Evolutionary conservation across 805 yeast species (phyloP).

Genomic region (Isabelozyma pseudorhagii): DNA sequence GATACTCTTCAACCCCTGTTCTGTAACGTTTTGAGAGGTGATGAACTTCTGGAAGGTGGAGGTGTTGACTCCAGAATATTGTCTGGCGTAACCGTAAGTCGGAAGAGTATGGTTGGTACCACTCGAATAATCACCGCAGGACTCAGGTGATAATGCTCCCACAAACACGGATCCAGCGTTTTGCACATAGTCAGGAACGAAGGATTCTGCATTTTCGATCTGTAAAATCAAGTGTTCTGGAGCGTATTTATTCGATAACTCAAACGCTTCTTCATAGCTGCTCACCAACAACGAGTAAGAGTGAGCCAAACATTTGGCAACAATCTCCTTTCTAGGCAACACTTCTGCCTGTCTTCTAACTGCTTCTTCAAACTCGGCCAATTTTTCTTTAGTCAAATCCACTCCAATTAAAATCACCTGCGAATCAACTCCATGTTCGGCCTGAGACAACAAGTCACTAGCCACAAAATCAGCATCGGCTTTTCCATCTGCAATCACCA

Average conservation of each 20-base stretch:
- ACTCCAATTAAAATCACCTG: conserved; percentile 93
- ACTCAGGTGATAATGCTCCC: conserved; percentile 94
- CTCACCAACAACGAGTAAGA: conserved; percentile 75
- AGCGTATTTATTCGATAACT: conserved; percentile 86
- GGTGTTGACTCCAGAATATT: conserved; percentile 96
- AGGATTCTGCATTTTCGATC: conserved; percentile 70
- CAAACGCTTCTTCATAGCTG: conserved; percentile 74
- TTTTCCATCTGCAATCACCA: conserved; percentile 85
- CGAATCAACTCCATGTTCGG: conserved; percentile 98
- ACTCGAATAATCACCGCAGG: conserved; percentile 96
- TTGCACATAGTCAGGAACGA: conserved; percentile 67
- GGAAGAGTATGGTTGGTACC: conserved; percentile 99
- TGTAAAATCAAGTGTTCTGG: conserved; percentile 98
- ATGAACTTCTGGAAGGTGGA: conserved; percentile 93
- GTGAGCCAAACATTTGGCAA: conserved; percentile 87
- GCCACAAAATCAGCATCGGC: conserved; percentile 97
- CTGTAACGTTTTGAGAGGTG: conserved; percentile 87
- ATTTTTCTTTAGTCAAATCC: conserved; percentile 55
- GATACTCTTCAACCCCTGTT: conserved; percentile 79
- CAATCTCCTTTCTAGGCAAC: conserved; percentile 90
- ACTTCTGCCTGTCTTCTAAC: conserved; percentile 78
- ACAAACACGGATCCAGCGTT: conserved; percentile 97
- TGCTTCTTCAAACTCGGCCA: conserved; percentile 73
- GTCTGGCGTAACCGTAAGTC: conserved; percentile 96
- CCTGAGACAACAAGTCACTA: conserved; percentile 93